Percentiles rank a stretch among this genome's conserved stretches.
phyloP scores from a whole-genome alignment of 129 eudicot species.

The Pulicaria dysenterica region DNA sequence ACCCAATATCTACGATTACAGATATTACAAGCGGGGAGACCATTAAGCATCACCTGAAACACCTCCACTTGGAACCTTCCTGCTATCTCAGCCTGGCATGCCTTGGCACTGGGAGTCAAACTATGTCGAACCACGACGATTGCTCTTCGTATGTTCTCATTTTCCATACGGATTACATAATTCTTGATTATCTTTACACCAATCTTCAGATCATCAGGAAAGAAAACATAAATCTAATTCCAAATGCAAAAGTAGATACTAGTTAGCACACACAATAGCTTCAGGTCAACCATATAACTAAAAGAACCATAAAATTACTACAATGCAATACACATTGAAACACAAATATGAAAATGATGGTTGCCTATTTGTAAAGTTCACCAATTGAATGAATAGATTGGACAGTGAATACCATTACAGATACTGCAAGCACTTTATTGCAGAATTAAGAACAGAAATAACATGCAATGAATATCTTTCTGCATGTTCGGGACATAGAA shows the following conservation, averaged over 20 bases:
- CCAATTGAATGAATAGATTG: not conserved
- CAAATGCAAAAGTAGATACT: not conserved
- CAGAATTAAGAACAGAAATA: not conserved
- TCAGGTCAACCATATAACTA: slow-evolving; percentile 16
- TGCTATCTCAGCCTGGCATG: slow-evolving; percentile 32
- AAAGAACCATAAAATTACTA: not conserved
- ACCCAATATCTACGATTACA: not conserved
- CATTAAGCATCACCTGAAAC: slow-evolving; percentile 27
- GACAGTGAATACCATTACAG: not conserved
- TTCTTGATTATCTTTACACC: slow-evolving; percentile 33
- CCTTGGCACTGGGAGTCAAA: slow-evolving; percentile 38
- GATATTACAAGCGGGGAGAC: not conserved
- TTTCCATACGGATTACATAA: slow-evolving; percentile 33
- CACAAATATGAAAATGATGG: not conserved
- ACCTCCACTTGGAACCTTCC: slow-evolving; percentile 38
- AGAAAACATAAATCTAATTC: slow-evolving; percentile 42
- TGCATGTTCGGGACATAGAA: too few species aligned
- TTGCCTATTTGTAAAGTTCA: not conserved
- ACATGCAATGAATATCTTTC: not conserved
- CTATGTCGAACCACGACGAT: slow-evolving; percentile 36
- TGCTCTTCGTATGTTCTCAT: slow-evolving; percentile 38
- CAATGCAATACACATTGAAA: not conserved
- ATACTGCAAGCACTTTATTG: not conserved
- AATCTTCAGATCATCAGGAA: slow-evolving; percentile 42
- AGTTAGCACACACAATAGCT: slow-evolving; percentile 12